Percentiles rank a stretch among this genome's conserved stretches.
Conservation (phyloP, 768 basidiomycete genomes). For the Pleurotus citrinopileatus region DNA sequence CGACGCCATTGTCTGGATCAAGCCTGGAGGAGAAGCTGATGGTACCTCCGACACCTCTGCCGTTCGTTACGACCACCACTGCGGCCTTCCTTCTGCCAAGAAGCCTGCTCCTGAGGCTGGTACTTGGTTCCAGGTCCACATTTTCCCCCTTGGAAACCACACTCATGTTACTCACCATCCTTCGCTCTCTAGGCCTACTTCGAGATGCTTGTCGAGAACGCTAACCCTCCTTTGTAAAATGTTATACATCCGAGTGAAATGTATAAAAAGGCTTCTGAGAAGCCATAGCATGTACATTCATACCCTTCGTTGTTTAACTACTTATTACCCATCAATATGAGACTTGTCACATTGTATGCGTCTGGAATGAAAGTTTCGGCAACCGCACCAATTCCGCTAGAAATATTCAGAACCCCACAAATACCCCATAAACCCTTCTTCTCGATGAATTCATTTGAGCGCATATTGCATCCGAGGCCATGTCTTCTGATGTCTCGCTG, state of each 20-base stretch:
- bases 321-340: no score
- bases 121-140: conserved; percentile 55
- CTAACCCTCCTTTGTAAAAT: conserved; percentile 49
- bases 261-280: conserved; percentile 5
- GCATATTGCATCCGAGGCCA: no score
- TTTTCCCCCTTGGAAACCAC: background rate
- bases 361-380: background rate
- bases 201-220: conserved; percentile 46
- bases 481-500: no score
- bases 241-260: background rate
- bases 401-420: no score
- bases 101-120: conserved; percentile 63
- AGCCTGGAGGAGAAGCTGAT: conserved; percentile 67
- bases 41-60: conserved; percentile 58
- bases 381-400: background rate
- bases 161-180: background rate
- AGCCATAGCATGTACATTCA: background rate
- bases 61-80: conserved; percentile 49
- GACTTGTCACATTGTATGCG: no score
- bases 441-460: no score
- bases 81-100: conserved; percentile 46
- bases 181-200: conserved; percentile 45
- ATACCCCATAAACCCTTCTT: no score
- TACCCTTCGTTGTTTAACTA: no score
- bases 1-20: conserved; percentile 64